Percentiles rank a stretch among this genome's conserved stretches.
Evolutionary conservation across 805 yeast genomes (phyloP).

Genomic region (Maudiozyma pseudohumilis): DNA sequence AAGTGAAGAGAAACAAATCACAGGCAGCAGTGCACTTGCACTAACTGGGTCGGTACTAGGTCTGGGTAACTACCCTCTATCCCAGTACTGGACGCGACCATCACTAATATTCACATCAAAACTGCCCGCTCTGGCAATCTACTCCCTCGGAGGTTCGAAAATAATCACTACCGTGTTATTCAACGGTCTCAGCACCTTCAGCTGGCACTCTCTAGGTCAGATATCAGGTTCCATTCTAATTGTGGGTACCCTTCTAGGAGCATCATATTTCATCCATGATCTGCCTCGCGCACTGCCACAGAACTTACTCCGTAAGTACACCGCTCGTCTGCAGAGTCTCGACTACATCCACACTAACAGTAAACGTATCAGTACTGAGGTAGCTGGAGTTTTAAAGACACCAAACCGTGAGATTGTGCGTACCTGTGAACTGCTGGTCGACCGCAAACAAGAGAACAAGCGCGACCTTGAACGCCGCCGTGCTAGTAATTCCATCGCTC

Average conservation of each 20-base stretch:
- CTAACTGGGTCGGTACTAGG: constrained; percentile 14
- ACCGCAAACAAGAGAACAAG: constrained; percentile 18
- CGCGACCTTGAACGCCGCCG: constrained; percentile 20
- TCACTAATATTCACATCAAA: constrained; percentile 28
- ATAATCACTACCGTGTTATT: constrained; percentile 29
- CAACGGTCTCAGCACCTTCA: constrained; percentile 31
- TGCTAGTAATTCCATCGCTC: constrained; percentile 17
- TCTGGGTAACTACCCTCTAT: constrained; percentile 15
- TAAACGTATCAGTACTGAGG: constrained; percentile 68
- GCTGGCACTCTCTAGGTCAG: constrained; percentile 32
- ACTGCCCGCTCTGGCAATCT: constrained; percentile 27
- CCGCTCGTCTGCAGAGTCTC: constrained; percentile 46
- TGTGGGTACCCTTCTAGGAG: constrained; percentile 42
- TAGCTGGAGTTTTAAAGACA: constrained; percentile 65
- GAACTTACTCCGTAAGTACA: constrained; percentile 66
- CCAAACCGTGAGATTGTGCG: constrained; percentile 69
- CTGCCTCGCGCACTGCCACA: constrained; percentile 84
- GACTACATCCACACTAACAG: constrained; percentile 79
- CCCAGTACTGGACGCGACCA: constrained; percentile 25
- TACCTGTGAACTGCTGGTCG: constrained; percentile 23
- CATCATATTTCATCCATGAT: constrained; percentile 61
- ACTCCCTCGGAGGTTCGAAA: constrained; percentile 34
- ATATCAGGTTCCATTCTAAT: constrained; percentile 46
- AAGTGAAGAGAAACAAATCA: background rate
- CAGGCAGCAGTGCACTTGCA: background rate